phyloP scores from a whole-genome alignment of 2,329 filamentous ascomycete species.

The Parafenestella ontariensis region DNA sequence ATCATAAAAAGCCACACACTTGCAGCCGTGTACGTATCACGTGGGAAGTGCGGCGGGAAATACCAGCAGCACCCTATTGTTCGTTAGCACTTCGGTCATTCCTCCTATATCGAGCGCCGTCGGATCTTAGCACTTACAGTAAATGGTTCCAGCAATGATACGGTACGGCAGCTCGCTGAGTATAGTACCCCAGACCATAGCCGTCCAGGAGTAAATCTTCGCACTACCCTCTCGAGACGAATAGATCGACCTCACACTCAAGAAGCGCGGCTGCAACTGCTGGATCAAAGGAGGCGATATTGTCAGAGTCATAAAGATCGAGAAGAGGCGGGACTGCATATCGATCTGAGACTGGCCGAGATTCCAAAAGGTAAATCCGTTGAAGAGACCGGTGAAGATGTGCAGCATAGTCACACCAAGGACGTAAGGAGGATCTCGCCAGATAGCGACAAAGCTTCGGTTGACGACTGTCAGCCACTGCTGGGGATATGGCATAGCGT shows the following conservation, averaged over 20 bases:
- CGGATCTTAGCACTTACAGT: constrained; percentile 51
- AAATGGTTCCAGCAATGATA: constrained; percentile 69
- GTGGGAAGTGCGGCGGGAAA: constrained; percentile 61
- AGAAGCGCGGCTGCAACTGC: constrained; percentile 76
- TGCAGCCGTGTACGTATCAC: constrained; percentile 64
- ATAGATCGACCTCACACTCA: constrained; percentile 72
- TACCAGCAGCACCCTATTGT: constrained; percentile 54
- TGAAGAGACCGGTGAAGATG: constrained; percentile 59
- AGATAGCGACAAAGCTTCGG: constrained; percentile 66
- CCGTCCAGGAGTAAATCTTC: constrained; percentile 80
- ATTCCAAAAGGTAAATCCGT: constrained; percentile 59
- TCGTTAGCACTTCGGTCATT: not conserved
- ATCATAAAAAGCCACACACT: constrained; percentile 70
- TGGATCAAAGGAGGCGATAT: constrained; percentile 78
- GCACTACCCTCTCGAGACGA: constrained; percentile 75
- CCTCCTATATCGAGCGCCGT: not conserved
- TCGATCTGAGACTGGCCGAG: constrained; percentile 52
- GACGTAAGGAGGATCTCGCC: constrained; percentile 72
- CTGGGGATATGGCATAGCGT: constrained; percentile 52
- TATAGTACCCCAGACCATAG: constrained; percentile 71
- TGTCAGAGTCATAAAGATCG: constrained; percentile 77
- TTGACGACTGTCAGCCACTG: constrained; percentile 53
- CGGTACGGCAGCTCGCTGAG: constrained; percentile 75
- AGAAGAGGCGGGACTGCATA: constrained; percentile 70
- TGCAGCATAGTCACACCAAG: constrained; percentile 58